Conservation (phyloP, 2,329 filamentous ascomycete genomes). For the Coniella vitis region DNA sequence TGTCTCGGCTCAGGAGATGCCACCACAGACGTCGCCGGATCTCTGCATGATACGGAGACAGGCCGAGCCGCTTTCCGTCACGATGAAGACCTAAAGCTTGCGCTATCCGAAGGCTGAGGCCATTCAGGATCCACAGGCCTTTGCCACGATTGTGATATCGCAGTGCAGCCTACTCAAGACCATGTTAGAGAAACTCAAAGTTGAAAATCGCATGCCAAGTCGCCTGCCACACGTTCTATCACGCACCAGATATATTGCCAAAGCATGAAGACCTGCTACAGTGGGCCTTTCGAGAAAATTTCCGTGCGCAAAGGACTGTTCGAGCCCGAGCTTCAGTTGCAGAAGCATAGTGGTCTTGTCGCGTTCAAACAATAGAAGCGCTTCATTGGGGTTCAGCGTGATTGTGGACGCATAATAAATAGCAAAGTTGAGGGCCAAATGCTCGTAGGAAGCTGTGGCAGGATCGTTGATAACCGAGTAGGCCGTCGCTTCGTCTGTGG, state of each 20-base stretch:
- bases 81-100: conserved; percentile 35
- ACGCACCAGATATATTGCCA: conserved; percentile 32
- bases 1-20: conserved; percentile 45
- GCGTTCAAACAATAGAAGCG: conserved; percentile 20
- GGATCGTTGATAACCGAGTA: conserved; percentile 28
- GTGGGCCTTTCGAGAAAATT: conserved; percentile 35
- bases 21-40: conserved; percentile 48
- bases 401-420: conserved; percentile 43
- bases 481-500: conserved; percentile 26
- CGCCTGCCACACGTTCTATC: neutral
- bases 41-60: conserved; percentile 46
- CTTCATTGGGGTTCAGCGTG: conserved; percentile 33
- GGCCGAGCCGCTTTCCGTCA: conserved; percentile 37
- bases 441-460: conserved; percentile 20
- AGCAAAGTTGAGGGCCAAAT: conserved; percentile 34
- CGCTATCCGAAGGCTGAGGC: conserved; percentile 38
- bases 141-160: conserved; percentile 28
- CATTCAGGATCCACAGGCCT: conserved; percentile 34
- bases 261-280: conserved; percentile 26
- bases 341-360: conserved; percentile 21
- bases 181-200: conserved; percentile 16
- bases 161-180: conserved; percentile 21
- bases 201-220: conserved; percentile 5
- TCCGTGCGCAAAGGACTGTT: conserved; percentile 31
- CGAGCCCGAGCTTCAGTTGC: conserved; percentile 27